Evolutionary conservation across 2,329 filamentous ascomycete genomes (phyloP).

Genomic region (Botrytis fragariae): DNA sequence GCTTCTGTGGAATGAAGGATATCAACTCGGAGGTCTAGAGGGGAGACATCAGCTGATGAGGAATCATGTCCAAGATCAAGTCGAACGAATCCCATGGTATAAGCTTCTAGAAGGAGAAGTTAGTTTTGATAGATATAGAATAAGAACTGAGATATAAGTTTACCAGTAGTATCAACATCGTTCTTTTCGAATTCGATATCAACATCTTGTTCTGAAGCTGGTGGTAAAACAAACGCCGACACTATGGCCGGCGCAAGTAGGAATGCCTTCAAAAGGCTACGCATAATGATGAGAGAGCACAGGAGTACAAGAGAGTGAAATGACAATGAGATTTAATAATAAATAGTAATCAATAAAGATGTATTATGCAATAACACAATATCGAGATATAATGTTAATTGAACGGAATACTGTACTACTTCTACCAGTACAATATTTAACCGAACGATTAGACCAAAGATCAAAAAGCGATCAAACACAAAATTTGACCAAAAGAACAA

Average conservation of each 20-base stretch:
- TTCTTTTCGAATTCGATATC: background rate
- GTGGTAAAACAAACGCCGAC: slow-evolving; percentile 31
- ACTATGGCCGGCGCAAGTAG: slow-evolving; percentile 35
- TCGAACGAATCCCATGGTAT: slow-evolving; percentile 25
- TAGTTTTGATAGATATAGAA: background rate
- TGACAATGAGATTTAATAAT: background rate
- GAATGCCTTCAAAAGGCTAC: slow-evolving; percentile 36
- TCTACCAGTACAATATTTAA: background rate
- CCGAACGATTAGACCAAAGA: background rate
- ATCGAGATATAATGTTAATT: background rate
- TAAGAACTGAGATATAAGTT: background rate
- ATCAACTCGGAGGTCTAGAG: slow-evolving; percentile 43
- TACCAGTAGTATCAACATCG: background rate
- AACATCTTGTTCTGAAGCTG: background rate
- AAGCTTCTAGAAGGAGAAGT: slow-evolving; percentile 19
- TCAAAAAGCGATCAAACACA: background rate
- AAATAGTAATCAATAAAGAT: background rate
- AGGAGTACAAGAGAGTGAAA: background rate
- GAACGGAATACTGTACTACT: background rate
- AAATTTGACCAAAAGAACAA: background rate
- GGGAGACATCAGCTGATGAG: slow-evolving; percentile 28
- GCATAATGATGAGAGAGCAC: slow-evolving; percentile 30
- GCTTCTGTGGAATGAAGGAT: slow-evolving; percentile 46
- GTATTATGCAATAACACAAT: background rate
- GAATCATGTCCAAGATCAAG: slow-evolving; percentile 25